Evolutionary conservation across 2,329 filamentous ascomycete genomes (phyloP).

Genomic region (Bipolaris cookei): DNA sequence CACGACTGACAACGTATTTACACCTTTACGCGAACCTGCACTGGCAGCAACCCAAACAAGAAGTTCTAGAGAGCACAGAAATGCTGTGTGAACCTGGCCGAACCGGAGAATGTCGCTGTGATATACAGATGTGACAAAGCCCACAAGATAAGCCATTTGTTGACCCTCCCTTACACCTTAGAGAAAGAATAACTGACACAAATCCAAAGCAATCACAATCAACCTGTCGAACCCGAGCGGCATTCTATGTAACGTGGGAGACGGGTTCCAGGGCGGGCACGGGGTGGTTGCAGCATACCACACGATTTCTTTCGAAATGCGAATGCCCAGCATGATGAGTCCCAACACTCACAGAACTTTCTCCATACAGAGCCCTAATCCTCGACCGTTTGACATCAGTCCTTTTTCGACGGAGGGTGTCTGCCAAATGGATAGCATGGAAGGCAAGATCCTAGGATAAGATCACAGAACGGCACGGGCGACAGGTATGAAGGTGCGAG

Average conservation of each 20-base stretch:
- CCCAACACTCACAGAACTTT: not conserved
- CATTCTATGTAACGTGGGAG: too few species aligned
- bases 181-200: too few species aligned
- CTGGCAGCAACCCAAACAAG: not conserved
- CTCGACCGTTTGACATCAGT: not conserved
- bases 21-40: not conserved
- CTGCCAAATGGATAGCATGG: not conserved
- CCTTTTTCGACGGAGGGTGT: not conserved
- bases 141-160: too few species aligned
- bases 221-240: too few species aligned
- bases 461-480: not conserved
- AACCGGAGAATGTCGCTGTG: too few species aligned
- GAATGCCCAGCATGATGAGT: not conserved
- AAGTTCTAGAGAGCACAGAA: too few species aligned
- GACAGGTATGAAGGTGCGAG: not conserved
- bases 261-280: too few species aligned
- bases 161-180: too few species aligned
- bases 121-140: too few species aligned
- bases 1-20: not conserved
- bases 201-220: too few species aligned
- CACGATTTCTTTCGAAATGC: not conserved
- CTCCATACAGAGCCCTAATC: not conserved
- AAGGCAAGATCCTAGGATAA: not conserved
- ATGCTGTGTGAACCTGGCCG: too few species aligned
- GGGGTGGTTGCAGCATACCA: not conserved